These are phyloP conservation scores for Tetrastigma voinierianum DNA, from an alignment of 164 flowering plant species.

Conservation along the genomic window DNA sequence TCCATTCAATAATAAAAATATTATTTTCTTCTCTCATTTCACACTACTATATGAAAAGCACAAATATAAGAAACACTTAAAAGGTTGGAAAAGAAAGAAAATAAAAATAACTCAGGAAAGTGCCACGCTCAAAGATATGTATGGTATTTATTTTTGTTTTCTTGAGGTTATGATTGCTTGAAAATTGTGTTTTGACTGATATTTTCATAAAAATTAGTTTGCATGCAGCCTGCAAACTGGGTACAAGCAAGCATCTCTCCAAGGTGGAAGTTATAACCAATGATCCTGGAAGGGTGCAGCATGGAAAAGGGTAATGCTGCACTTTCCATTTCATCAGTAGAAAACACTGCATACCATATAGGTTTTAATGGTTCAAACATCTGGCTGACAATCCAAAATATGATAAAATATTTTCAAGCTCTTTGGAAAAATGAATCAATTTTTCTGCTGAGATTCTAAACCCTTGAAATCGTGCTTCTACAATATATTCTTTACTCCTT, in stretches of 20 bases:
- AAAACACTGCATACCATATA: background rate
- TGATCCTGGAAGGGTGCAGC: slow-evolving; percentile 92
- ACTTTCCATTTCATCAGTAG: background rate
- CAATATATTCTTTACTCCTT: background rate
- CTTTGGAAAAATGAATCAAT: background rate
- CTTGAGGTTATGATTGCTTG: background rate
- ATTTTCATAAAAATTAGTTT: slow-evolving; percentile 2
- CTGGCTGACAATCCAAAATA: background rate
- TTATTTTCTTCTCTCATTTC: no score
- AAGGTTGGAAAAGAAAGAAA: no score
- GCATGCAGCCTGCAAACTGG: slow-evolving; percentile 88
- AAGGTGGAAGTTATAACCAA: slow-evolving; percentile 91
- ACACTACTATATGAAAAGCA: background rate
- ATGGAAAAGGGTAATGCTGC: slow-evolving; percentile 73
- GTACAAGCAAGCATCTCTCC: slow-evolving; percentile 95
- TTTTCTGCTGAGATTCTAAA: background rate
- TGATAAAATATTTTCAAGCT: background rate
- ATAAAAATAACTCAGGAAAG: background rate
- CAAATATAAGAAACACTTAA: background rate
- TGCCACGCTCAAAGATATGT: slow-evolving; percentile 1
- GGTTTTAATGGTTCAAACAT: slow-evolving; percentile 3
- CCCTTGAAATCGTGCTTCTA: background rate
- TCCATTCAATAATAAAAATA: no score
- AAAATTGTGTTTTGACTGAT: background rate
- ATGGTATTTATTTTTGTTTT: background rate